Evolutionary conservation across 495 filamentous ascomycete species (phyloP).

Genomic region (Penicillium angulare): DNA sequence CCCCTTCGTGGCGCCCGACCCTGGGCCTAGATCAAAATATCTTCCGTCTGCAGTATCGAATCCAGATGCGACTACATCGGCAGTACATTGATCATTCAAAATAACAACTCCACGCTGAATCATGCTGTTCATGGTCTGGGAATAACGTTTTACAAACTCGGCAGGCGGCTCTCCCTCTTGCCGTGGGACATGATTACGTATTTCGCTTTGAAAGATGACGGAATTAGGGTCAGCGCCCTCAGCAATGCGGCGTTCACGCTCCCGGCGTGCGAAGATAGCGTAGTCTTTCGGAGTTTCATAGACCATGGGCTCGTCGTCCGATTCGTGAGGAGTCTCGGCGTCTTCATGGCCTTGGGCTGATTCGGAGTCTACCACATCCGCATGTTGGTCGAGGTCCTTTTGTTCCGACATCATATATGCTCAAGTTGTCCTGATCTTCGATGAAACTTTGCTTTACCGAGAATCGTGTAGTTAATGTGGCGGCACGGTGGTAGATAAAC

Average conservation of each 20-base stretch:
- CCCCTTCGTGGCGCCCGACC: constrained; percentile 4
- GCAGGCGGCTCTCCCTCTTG: background rate
- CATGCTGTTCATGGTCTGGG: constrained; percentile 3
- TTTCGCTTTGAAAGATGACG: constrained; percentile 4
- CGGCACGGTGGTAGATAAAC: too few species aligned
- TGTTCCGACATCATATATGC: constrained; percentile 5
- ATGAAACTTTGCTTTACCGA: too few species aligned
- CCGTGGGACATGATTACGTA: constrained; percentile 6
- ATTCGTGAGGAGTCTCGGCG: constrained; percentile 3
- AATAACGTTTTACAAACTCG: constrained; percentile 5
- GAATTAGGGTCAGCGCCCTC: constrained; percentile 4
- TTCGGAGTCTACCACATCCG: constrained; percentile 3
- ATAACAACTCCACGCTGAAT: constrained; percentile 5
- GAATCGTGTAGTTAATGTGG: too few species aligned
- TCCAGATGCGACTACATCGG: background rate
- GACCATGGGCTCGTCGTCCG: constrained; percentile 9
- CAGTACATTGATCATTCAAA: constrained; percentile 3
- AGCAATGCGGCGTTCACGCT: constrained; percentile 1
- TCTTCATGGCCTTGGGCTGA: constrained; percentile 1
- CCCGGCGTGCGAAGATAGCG: constrained; percentile 2
- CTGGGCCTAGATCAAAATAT: constrained; percentile 5
- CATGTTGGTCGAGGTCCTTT: constrained; percentile 1
- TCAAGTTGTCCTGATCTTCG: too few species aligned
- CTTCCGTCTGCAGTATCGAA: background rate
- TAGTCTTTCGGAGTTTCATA: constrained; percentile 3